A percentile compares a stretch with the other conserved stretches of the same genome.
phyloP scores from a whole-genome alignment of 139 green algal species.

The Yamagishiella unicocca region DNA sequence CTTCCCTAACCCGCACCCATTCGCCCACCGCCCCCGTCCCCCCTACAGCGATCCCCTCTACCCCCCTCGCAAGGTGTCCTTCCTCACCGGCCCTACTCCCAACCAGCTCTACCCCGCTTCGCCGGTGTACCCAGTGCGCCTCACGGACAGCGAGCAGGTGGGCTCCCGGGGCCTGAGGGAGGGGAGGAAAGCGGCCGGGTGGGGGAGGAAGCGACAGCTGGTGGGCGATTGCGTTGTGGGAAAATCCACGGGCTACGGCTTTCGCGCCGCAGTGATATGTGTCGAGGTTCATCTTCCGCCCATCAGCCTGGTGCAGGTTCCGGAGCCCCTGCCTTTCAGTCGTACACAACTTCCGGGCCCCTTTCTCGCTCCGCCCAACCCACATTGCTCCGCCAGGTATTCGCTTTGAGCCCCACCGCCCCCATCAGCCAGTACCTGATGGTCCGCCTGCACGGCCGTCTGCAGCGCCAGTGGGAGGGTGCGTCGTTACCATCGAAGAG shows the following conservation, averaged over 20 bases:
- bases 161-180: too few relatives aligned
- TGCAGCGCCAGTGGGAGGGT: conserved; percentile 54
- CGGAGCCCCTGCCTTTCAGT: too few relatives aligned
- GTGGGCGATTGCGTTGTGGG: too few relatives aligned
- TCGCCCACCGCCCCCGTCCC: neutral
- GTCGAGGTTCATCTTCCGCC: too few relatives aligned
- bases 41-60: conserved; percentile 47
- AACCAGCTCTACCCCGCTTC: conserved; percentile 56
- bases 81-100: conserved; percentile 47
- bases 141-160: conserved; percentile 36
- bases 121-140: conserved; percentile 25
- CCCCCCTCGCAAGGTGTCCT: conserved; percentile 34
- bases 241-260: too few relatives aligned
- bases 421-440: conserved; percentile 33
- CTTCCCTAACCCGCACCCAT: neutral
- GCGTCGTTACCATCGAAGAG: too few relatives aligned
- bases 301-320: too few relatives aligned
- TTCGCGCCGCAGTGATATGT: too few relatives aligned
- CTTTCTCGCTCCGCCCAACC: too few relatives aligned
- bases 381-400: conserved; percentile 27
- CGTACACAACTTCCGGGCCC: too few relatives aligned
- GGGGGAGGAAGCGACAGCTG: too few relatives aligned
- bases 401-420: conserved; percentile 1
- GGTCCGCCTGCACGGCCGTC: conserved; percentile 40
- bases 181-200: too few relatives aligned